Conservation (phyloP, 2,329 filamentous ascomycete genomes). For the Botrytis fragariae region DNA sequence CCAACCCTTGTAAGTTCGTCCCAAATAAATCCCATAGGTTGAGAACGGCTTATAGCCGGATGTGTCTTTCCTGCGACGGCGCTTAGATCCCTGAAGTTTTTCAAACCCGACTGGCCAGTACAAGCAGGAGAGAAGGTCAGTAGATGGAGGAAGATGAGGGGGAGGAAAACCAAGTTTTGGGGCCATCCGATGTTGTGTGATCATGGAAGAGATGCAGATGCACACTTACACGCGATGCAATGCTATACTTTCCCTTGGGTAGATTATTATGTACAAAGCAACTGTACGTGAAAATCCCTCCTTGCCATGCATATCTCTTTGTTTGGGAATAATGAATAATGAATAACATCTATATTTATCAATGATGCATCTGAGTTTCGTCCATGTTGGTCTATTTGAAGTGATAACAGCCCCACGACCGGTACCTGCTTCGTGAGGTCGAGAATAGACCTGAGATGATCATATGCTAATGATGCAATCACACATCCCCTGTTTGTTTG, state of each 20-base stretch:
- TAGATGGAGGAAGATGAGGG: neutral
- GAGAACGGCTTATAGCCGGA: conserved; percentile 3
- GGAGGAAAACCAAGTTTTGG: neutral
- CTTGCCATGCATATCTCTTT: conserved; percentile 6
- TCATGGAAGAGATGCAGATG: neutral
- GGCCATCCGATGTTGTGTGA: neutral
- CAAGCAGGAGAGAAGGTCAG: neutral
- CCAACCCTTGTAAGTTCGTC: conserved; percentile 1
- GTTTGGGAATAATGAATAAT: conserved; percentile 18
- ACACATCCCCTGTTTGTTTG: neutral
- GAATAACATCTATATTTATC: conserved; percentile 20
- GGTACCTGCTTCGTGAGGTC: neutral
- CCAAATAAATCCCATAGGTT: conserved; percentile 3
- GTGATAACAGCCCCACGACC: neutral
- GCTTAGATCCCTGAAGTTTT: conserved; percentile 19
- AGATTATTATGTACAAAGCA: neutral
- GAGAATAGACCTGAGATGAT: conserved; percentile 12
- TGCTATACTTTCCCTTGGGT: neutral
- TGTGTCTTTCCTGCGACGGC: conserved; percentile 36
- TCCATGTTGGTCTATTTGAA: neutral
- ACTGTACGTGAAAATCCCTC: conserved; percentile 17
- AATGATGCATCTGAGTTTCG: neutral
- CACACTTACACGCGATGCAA: conserved; percentile 1
- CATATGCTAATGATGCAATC: conserved; percentile 13
- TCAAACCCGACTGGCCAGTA: neutral